Evolutionary conservation across 2,329 filamentous ascomycete genomes (phyloP), one percentile per base, ranked within the genome.

Genomic region (Massarina eburnea): DNA sequence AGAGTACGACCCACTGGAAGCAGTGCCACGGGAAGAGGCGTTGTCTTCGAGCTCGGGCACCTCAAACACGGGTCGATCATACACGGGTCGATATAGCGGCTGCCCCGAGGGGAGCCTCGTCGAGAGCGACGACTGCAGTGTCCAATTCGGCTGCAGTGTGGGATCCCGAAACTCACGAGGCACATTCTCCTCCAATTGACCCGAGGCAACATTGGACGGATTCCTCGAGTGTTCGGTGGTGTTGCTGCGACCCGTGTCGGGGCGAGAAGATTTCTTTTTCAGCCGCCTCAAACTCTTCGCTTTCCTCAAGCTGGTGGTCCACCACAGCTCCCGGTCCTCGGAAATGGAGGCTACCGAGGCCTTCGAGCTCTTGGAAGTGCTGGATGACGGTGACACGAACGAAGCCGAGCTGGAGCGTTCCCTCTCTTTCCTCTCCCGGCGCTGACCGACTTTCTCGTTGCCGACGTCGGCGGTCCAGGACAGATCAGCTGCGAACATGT

Each of bases 401-500:
- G 55, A 50, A 27, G 42, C 48, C 17, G 59, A n/a, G n/a, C n/a
- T n/a, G n/a, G n/a, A 48, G n/a, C 52, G 54, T 45, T 68, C 57
- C 43, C 52, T 57, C 20, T 60, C 59, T 38, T 62, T 69, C 32
- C 70, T 58, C 46, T 71, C 64, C 45, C 55, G 61, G 8, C 67
- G 62, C 47, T 68, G 53, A n/a, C 70, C 70, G 32, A 72, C 64
- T 35, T 58, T 69, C 51, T 71, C 68, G n/a, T 56, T 56, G 29
- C 49, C 53, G 20, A 57, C 53, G 40, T 66, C 61, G 4, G n/a
- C n/a, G n/a, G 49, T 57, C 70, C 70, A 71, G 17, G 67, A 66
- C 18, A 72, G 52, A 52, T 72, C 70, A 39, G 68, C 67, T 37
- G 65, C 48, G 43, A 72, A 72, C 70, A 72, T 72, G 26, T 21